Base-by-base conservation (phyloP, 2,329 filamentous ascomycete genomes). In the Trichophyton verrucosum region DNA sequence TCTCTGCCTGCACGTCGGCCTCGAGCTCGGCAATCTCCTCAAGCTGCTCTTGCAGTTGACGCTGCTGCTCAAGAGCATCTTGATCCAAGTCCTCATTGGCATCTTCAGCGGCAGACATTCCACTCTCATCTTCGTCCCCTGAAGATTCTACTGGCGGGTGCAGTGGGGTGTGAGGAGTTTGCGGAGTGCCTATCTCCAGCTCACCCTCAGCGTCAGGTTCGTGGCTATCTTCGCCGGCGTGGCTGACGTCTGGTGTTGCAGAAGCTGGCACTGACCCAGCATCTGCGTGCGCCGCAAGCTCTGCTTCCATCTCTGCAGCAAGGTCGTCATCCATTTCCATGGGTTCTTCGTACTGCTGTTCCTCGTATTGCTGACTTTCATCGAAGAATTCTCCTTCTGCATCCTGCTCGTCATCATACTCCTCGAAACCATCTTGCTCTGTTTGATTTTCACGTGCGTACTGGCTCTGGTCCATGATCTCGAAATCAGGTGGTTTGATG, bases 391-490 rank as follows among this genome's bases (percentile, higher is more conserved):
- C 78, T 30, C 73, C 77, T 59, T 79, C 76, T 4, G 78, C 77
- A 65, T 80, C 78, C 36, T 78, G 77, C 57, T 79, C 76, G 22
- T 77, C 75, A 24, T 76, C 76, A 56, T 77, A 75, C 17, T 72
- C 70, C 0, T 80, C 81, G 13, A 82, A 79, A 30, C 53, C 61
- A 9, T 72, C 75, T 8, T 75, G 72, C 33, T 77, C 75, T 11
- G 68, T 84, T 77, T 72, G 70, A 7, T 74, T 71, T 3, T 73
- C 73, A 20, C 70, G 82, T 72, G 70, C 73, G n/a, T 78, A 69
- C 22, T 75, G 72, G n/a, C 75, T 69, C 38, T 72, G 72, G 62
- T 87, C 83, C 57, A 88, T 76, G 68, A 87, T 78, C 68, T 90
- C 85, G 67, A 82, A 87, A 58, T 77, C 79, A 13, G 85, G 82